Evolutionary conservation across 2,329 filamentous ascomycete genomes (phyloP).

Genomic region (Ascochyta koolunga): DNA sequence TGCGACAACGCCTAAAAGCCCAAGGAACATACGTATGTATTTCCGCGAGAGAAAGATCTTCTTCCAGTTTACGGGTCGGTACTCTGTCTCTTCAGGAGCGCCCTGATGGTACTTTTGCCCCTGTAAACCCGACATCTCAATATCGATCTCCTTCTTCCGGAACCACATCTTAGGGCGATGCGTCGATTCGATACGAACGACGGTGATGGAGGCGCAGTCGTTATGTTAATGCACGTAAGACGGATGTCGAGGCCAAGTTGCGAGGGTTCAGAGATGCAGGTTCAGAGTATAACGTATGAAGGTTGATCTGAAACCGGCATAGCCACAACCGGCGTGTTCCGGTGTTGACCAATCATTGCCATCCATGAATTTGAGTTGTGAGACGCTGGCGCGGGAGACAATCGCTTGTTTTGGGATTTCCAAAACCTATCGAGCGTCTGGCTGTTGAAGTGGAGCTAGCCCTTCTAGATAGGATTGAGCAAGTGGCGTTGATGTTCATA

Average conservation of each 20-base stretch:
- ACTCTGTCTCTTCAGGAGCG: conserved; percentile 40
- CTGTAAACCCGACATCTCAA: conserved; percentile 39
- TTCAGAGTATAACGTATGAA: conserved; percentile 23
- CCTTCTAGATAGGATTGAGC: background rate
- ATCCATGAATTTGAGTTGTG: conserved; percentile 22
- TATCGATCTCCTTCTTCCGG: conserved; percentile 33
- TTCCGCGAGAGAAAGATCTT: conserved; percentile 42
- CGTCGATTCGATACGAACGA: background rate
- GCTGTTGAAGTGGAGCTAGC: conserved; percentile 4
- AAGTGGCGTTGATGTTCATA: conserved; percentile 1
- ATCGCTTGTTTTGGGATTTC: conserved; percentile 18
- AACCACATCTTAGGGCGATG: conserved; percentile 25
- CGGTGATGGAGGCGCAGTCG: background rate
- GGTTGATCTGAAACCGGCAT: conserved; percentile 35
- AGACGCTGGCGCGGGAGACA: conserved; percentile 37
- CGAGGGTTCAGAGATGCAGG: conserved; percentile 2
- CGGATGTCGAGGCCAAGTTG: background rate
- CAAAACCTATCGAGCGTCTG: conserved; percentile 29
- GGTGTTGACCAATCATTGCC: conserved; percentile 27
- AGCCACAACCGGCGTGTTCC: conserved; percentile 25
- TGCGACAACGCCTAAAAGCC: background rate
- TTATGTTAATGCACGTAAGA: background rate
- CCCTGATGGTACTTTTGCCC: conserved; percentile 21
- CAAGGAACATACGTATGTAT: conserved; percentile 40
- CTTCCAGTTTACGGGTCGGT: conserved; percentile 42